Percentiles rank a stretch among this genome's conserved stretches.
Evolutionary conservation across 2,329 filamentous ascomycete species (phyloP).

Genomic region (Penicillium sp.): DNA sequence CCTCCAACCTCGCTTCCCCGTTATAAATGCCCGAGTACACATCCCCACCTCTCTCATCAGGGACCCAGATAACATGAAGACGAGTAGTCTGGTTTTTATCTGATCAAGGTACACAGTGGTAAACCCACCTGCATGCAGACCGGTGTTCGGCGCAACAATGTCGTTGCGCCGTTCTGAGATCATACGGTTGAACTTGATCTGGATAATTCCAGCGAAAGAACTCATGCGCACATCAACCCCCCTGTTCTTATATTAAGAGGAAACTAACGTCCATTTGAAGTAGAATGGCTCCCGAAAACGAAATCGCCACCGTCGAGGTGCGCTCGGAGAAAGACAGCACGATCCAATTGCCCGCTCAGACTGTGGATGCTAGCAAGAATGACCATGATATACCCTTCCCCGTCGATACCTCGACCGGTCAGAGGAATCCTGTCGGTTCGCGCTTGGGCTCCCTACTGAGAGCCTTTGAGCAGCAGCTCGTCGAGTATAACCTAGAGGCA

Average conservation of each 20-base stretch:
- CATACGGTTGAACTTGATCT: constrained; percentile 49
- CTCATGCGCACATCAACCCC: constrained; percentile 37
- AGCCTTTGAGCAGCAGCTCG: constrained; percentile 40
- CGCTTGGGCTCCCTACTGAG: constrained; percentile 32
- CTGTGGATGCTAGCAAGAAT: constrained; percentile 10
- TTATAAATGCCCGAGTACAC: constrained; percentile 25
- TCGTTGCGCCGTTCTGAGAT: constrained; percentile 39
- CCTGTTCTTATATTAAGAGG: background rate
- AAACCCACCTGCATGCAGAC: constrained; percentile 41
- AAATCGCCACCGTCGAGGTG: constrained; percentile 30
- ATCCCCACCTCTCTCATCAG: constrained; percentile 20
- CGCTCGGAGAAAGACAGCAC: constrained; percentile 23
- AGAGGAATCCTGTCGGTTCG: constrained; percentile 20
- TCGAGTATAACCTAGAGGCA: constrained; percentile 54
- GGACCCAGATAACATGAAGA: constrained; percentile 36
- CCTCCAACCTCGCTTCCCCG: background rate
- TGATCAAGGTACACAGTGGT: constrained; percentile 44
- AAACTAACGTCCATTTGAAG: constrained; percentile 21
- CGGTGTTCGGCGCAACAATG: constrained; percentile 39
- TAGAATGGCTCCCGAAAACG: constrained; percentile 35
- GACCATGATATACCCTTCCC: constrained; percentile 8
- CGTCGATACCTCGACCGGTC: constrained; percentile 10
- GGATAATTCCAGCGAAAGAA: constrained; percentile 48
- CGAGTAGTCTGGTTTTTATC: constrained; percentile 40
- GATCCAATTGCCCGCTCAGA: constrained; percentile 11